phyloP scores from a whole-genome alignment of 305 asterid genomes.

The Fraxinus dipetala region DNA sequence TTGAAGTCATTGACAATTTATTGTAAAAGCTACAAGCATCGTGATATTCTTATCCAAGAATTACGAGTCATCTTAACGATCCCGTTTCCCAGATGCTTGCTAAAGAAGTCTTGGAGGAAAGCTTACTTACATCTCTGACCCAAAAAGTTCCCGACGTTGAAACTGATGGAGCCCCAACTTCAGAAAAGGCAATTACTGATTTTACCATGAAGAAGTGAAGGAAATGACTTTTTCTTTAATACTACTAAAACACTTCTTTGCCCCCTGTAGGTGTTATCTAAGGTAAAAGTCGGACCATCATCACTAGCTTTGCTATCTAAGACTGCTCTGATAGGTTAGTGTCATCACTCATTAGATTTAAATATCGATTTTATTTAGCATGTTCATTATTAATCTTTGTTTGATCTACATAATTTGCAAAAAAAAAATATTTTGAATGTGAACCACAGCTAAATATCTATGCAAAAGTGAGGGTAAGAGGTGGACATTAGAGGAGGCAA shows the following conservation, averaged over 20 bases:
- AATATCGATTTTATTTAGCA: conserved; percentile 10
- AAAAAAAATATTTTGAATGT: conserved; percentile 16
- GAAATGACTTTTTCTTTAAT: background rate
- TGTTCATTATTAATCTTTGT: conserved; percentile 12
- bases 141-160: conserved; percentile 58
- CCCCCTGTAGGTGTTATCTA: conserved; percentile 70
- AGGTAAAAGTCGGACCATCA: conserved; percentile 86
- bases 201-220: conserved; percentile 22
- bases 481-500: conserved; percentile 71
- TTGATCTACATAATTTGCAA: conserved; percentile 1
- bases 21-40: conserved; percentile 15
- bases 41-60: background rate
- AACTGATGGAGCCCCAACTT: conserved; percentile 54
- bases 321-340: conserved; percentile 86
- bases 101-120: conserved; percentile 71
- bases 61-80: conserved; percentile 17
- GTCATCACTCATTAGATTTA: conserved; percentile 5
- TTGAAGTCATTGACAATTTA: background rate
- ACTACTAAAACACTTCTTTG: conserved; percentile 10
- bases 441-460: conserved; percentile 66
- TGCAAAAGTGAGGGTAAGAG: conserved; percentile 77
- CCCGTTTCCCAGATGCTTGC: conserved; percentile 76
- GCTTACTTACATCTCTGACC: conserved; percentile 69
- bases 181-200: conserved; percentile 55
- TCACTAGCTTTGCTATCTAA: conserved; percentile 84